Conservation (phyloP, 192 early-diverging fungal species). For the Backusella australiensis region DNA sequence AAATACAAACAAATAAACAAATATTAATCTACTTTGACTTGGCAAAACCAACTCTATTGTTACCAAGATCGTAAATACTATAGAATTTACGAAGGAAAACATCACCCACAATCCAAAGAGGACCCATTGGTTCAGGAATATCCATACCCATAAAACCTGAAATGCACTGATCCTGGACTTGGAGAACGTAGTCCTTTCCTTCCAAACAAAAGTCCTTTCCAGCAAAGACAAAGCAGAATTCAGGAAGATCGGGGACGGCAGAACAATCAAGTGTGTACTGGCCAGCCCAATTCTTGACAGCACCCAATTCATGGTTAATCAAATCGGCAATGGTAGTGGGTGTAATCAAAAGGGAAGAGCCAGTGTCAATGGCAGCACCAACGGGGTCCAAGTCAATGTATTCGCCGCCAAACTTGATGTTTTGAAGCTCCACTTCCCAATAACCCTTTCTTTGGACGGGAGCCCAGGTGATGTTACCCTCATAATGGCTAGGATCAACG, state of each 20-base stretch:
- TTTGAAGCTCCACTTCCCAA: conserved; percentile 94
- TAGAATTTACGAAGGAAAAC: conserved; percentile 86
- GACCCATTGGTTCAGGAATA: conserved; percentile 66
- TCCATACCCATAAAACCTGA: conserved; percentile 93
- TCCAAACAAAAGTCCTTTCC: conserved; percentile 55
- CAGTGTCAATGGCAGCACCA: conserved; percentile 91
- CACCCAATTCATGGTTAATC: conserved; percentile 90
- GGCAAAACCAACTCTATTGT: conserved; percentile 73
- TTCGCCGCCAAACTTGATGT: conserved; percentile 75
- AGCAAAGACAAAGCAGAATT: conserved; percentile 68
- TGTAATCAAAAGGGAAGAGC: conserved; percentile 83
- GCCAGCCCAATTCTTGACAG: conserved; percentile 87
- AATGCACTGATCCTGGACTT: conserved; percentile 68
- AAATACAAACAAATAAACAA: background rate
- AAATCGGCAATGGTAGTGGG: conserved; percentile 77
- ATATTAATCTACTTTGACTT: background rate
- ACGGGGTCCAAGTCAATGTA: conserved; percentile 59
- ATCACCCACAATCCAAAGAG: conserved; percentile 85
- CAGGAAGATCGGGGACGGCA: conserved; percentile 69
- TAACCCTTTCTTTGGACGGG: conserved; percentile 90
- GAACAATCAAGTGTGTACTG: conserved; percentile 81
- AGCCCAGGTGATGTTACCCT: conserved; percentile 73
- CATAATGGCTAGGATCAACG: conserved; percentile 72
- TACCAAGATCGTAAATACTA: conserved; percentile 66
- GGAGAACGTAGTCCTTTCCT: conserved; percentile 59